Conservation (phyloP, 83 land plant species). For the Isoetes engelmannii region DNA sequence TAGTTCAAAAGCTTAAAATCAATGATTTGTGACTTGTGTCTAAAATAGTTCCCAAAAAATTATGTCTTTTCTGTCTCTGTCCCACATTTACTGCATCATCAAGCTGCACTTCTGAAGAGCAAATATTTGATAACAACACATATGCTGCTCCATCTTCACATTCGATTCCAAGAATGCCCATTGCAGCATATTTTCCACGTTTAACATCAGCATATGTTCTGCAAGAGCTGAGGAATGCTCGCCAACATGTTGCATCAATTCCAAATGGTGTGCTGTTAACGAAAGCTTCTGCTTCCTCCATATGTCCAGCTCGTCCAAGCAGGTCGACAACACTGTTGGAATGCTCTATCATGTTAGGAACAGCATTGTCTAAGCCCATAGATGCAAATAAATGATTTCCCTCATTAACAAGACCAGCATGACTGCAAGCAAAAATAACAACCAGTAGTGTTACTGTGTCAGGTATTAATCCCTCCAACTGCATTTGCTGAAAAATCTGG, state of each 20-base stretch:
- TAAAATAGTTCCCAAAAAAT: no score
- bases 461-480: neutral
- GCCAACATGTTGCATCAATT: neutral
- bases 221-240: slow-evolving; percentile 1
- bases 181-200: neutral
- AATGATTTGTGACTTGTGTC: no score
- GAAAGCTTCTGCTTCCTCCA: neutral
- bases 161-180: neutral
- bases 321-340: neutral
- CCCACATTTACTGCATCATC: no score
- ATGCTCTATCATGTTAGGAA: neutral
- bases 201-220: neutral
- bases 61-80: no score
- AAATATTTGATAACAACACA: neutral
- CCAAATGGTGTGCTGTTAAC: neutral
- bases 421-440: neutral
- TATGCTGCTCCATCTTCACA: neutral
- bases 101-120: neutral
- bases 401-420: neutral
- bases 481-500: neutral
- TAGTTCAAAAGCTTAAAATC: no score
- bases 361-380: neutral
- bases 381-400: neutral
- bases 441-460: neutral
- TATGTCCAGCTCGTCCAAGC: neutral